A percentile compares a stretch with the other conserved stretches of the same genome.
Conservation (phyloP, 179 eudicot species). For the Nepenthes alata region DNA sequence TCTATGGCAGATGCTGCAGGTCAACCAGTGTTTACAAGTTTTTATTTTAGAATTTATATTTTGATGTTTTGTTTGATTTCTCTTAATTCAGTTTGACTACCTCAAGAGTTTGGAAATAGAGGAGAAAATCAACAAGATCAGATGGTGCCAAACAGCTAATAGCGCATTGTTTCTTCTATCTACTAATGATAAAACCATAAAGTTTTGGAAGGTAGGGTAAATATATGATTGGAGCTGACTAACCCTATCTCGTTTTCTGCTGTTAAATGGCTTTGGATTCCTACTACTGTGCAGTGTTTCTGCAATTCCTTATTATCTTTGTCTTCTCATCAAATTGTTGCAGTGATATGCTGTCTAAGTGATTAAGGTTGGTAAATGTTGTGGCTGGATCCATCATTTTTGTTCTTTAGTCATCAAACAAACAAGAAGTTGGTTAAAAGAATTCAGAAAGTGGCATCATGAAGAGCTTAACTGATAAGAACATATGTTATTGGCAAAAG, state of each 20-base stretch:
- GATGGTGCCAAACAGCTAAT: conserved; percentile 69
- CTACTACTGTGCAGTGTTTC: neutral
- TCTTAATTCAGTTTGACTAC: conserved; percentile 52
- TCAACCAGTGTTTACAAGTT: neutral
- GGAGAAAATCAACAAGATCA: conserved; percentile 72
- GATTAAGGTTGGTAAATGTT: too few species aligned
- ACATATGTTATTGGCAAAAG: too few species aligned
- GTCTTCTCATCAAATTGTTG: neutral
- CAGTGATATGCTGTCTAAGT: too few species aligned
- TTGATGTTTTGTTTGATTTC: conserved; percentile 8
- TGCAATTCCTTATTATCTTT: neutral
- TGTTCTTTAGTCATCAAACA: too few species aligned
- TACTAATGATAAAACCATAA: conserved; percentile 65
- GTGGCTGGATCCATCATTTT: too few species aligned
- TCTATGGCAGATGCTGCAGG: conserved; percentile 3
- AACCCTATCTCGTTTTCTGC: neutral
- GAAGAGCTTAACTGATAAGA: too few species aligned
- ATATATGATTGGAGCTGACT: neutral
- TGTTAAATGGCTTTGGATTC: neutral
- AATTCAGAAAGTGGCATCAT: too few species aligned
- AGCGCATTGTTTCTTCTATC: conserved; percentile 59
- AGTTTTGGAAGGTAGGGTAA: conserved; percentile 59
- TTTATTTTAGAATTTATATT: conserved; percentile 2
- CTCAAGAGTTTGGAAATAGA: conserved; percentile 74
- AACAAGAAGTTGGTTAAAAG: too few species aligned